These are phyloP conservation scores for Hymenoscyphus scutula DNA, from an alignment of 2,329 filamentous ascomycete genomes.

Conservation along the genomic window DNA sequence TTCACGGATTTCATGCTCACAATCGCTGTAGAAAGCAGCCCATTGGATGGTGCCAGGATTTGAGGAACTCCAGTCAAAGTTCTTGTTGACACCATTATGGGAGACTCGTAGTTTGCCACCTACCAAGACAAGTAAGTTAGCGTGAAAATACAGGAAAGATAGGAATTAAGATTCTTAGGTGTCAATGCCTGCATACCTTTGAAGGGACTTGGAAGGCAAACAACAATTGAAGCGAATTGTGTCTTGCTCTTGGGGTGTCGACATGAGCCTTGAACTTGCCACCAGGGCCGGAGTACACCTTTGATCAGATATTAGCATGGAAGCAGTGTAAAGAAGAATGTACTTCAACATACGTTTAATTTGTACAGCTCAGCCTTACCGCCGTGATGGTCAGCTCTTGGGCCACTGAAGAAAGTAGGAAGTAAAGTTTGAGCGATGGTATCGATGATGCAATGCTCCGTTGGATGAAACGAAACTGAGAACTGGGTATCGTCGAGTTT, in stretches of 20 bases:
- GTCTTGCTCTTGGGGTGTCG: slow-evolving; percentile 48
- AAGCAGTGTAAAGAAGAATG: background rate
- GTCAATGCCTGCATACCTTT: slow-evolving; percentile 29
- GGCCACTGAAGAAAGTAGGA: background rate
- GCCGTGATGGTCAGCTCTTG: slow-evolving; percentile 8
- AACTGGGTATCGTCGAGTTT: slow-evolving; percentile 48
- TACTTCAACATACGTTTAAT: slow-evolving; percentile 14
- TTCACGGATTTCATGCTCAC: slow-evolving; percentile 50
- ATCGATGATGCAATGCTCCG: slow-evolving; percentile 33
- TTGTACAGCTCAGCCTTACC: slow-evolving; percentile 16
- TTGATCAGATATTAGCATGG: background rate
- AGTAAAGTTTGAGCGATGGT: slow-evolving; percentile 6
- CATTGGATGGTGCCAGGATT: slow-evolving; percentile 37
- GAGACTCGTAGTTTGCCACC: slow-evolving; percentile 10
- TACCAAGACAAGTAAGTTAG: background rate
- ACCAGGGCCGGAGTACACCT: slow-evolving; percentile 52
- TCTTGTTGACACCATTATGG: slow-evolving; percentile 3
- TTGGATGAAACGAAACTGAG: slow-evolving; percentile 48
- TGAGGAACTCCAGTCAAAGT: slow-evolving; percentile 10
- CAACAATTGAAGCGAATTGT: slow-evolving; percentile 54
- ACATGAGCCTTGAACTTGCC: slow-evolving; percentile 52
- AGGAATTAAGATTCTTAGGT: background rate
- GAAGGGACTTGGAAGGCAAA: slow-evolving; percentile 41
- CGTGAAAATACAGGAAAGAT: background rate
- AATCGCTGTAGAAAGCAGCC: slow-evolving; percentile 54